A percentile compares a stretch with the other conserved stretches of the same genome.
These are phyloP conservation scores for Schizosaccharomyces versatilis DNA, from an alignment of 1,139 yeast genomes.

Conservation along the genomic window DNA sequence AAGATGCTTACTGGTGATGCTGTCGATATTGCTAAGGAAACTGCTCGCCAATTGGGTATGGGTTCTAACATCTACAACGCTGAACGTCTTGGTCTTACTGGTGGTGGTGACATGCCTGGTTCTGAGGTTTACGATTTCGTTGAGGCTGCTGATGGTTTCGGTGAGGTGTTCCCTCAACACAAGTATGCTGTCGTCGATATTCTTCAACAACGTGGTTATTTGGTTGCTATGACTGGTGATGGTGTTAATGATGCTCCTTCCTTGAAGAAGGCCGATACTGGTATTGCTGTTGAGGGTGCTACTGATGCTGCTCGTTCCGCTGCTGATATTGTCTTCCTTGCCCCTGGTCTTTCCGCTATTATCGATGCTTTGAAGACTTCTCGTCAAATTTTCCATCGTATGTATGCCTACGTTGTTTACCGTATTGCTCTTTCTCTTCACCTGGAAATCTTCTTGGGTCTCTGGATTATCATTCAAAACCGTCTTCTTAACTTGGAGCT, in stretches of 20 bases:
- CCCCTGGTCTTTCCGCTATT: conserved; percentile 60
- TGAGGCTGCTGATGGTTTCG: conserved; percentile 63
- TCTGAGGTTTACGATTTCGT: conserved; percentile 55
- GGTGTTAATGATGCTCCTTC: conserved; percentile 69
- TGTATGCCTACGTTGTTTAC: conserved; percentile 61
- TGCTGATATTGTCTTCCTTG: conserved; percentile 58
- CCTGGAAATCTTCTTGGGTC: conserved; percentile 50
- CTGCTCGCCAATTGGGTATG: conserved; percentile 47
- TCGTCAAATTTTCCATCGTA: conserved; percentile 63
- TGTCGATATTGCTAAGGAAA: conserved; percentile 54
- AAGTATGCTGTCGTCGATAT: conserved; percentile 61
- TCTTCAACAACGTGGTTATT: conserved; percentile 53
- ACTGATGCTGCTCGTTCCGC: conserved; percentile 66
- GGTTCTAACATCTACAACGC: conserved; percentile 55
- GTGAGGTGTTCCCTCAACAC: conserved; percentile 67
- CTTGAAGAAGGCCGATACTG: conserved; percentile 59
- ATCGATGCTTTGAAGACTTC: conserved; percentile 58
- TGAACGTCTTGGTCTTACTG: conserved; percentile 47
- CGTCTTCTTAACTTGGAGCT: conserved; percentile 42
- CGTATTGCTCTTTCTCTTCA: conserved; percentile 58
- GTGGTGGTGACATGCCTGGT: conserved; percentile 57
- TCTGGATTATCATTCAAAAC: conserved; percentile 54
- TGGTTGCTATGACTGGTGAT: conserved; percentile 68
- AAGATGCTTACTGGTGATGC: conserved; percentile 62
- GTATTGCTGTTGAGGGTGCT: conserved; percentile 67